phyloP scores from a whole-genome alignment of 2,329 filamentous ascomycete genomes.

The Pyrenochaeta sp. region DNA sequence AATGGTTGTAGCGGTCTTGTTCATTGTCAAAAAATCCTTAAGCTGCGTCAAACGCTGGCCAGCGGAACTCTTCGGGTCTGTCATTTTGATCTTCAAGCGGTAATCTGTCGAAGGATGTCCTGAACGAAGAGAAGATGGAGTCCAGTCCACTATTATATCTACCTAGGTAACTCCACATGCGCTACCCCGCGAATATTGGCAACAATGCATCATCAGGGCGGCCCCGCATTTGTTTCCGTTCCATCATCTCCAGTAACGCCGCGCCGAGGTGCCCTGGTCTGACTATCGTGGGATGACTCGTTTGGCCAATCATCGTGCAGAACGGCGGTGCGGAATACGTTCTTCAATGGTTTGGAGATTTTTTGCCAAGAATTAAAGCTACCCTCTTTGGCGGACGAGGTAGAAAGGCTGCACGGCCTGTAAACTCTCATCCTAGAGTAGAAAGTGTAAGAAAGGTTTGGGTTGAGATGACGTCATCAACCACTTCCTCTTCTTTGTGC shows the following conservation, averaged over 20 bases:
- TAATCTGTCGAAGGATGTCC: background rate
- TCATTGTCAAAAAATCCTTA: constrained; percentile 55
- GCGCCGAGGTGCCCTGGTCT: constrained; percentile 21
- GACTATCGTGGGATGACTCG: constrained; percentile 26
- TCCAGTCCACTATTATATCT: no score
- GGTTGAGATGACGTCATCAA: no score
- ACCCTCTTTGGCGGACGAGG: no score
- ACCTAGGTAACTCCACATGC: background rate
- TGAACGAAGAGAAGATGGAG: background rate
- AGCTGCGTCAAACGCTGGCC: constrained; percentile 52
- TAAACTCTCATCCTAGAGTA: no score
- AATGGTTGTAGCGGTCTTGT: constrained; percentile 56
- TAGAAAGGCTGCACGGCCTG: no score
- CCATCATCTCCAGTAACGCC: background rate
- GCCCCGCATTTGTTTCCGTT: constrained; percentile 12
- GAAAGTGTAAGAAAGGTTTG: no score
- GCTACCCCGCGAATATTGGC: constrained; percentile 6
- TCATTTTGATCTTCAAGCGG: constrained; percentile 27
- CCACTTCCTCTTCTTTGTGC: no score
- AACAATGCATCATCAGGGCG: background rate
- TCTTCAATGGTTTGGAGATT: no score
- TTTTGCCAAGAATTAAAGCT: no score
- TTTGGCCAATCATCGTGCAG: constrained; percentile 7
- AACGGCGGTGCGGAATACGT: background rate
- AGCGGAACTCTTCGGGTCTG: constrained; percentile 42